Conservation (phyloP, 305 asterid species). For the Fraxinus sp. region DNA sequence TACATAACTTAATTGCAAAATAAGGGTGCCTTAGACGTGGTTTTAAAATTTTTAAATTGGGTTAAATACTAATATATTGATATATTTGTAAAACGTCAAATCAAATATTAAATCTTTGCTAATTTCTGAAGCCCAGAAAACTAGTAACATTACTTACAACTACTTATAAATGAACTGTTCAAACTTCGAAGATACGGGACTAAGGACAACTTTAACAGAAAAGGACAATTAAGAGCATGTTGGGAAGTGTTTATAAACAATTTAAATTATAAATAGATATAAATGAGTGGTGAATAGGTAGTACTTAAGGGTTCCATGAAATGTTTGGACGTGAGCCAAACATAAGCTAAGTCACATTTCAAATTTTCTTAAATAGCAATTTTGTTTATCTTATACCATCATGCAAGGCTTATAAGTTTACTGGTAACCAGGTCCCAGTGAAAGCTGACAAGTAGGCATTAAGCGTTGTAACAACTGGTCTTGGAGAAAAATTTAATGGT, state of each 20-base stretch:
- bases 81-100: not conserved
- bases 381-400: not conserved
- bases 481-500: slow-evolving; percentile 13
- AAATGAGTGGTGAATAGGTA: not conserved
- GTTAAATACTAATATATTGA: slow-evolving; percentile 18
- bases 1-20: slow-evolving; percentile 8
- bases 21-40: not conserved
- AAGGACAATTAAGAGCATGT: not conserved
- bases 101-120: not conserved
- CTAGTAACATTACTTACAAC: not conserved
- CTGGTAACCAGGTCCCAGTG: not conserved
- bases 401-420: not conserved
- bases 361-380: not conserved
- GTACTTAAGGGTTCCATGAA: not conserved
- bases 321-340: not conserved
- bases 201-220: not conserved
- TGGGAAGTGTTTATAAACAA: not conserved
- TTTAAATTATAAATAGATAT: not conserved
- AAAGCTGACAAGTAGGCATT: not conserved
- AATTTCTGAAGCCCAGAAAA: not conserved
- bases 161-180: not conserved
- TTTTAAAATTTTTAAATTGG: slow-evolving; percentile 10
- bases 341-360: not conserved
- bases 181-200: not conserved
- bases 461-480: not conserved